Percentiles rank a stretch among this genome's conserved stretches.
These are phyloP conservation scores for Anethum foeniculum DNA, from an alignment of 140 eudicot genomes.

Conservation along the genomic window DNA sequence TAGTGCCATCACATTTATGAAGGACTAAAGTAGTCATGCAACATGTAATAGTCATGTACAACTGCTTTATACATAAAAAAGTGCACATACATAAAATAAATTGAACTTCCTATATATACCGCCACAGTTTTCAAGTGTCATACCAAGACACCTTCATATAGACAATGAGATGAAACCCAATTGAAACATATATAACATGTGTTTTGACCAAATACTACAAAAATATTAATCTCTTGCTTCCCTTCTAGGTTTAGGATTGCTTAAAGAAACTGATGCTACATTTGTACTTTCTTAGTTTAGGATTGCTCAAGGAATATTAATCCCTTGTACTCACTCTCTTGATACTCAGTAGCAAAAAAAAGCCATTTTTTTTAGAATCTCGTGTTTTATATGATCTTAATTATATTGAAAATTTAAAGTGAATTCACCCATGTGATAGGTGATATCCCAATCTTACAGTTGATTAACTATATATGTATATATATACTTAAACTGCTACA, in stretches of 20 bases:
- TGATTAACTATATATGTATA: too few relatives aligned
- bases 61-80: neutral
- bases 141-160: neutral
- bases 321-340: too few relatives aligned
- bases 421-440: too few relatives aligned
- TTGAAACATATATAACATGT: neutral
- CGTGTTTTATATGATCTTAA: too few relatives aligned
- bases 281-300: slow-evolving; percentile 59
- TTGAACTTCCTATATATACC: neutral
- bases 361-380: too few relatives aligned
- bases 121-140: neutral
- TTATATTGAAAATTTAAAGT: too few relatives aligned
- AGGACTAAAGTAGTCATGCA: neutral
- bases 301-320: too few relatives aligned
- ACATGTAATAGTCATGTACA: too few relatives aligned
- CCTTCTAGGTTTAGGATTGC: neutral
- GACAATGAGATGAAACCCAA: neutral
- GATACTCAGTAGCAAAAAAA: too few relatives aligned
- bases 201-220: neutral
- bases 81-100: neutral
- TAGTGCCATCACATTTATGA: neutral
- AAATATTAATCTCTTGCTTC: neutral
- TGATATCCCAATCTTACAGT: too few relatives aligned
- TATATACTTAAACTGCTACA: too few relatives aligned
- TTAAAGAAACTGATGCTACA: neutral